Evolutionary conservation across 2,329 filamentous ascomycete genomes (phyloP).

Genomic region (Xylariaceae sp.): DNA sequence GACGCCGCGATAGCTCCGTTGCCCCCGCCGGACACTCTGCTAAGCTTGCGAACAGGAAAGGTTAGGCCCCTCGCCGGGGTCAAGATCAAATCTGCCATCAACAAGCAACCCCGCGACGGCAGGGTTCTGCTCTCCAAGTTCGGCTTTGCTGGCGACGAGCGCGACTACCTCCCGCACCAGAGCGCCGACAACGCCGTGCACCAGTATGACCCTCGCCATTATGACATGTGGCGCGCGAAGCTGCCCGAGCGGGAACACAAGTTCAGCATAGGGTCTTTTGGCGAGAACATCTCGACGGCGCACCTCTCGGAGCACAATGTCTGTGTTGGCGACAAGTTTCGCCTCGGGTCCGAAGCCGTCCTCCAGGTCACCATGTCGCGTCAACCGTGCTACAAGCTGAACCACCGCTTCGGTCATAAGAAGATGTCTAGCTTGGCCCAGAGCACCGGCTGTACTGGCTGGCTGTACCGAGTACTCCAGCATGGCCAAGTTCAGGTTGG

Average conservation of each 20-base stretch:
- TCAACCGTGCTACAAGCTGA: constrained; percentile 60
- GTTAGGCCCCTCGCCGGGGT: constrained; percentile 46
- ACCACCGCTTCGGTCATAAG: constrained; percentile 56
- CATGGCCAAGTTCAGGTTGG: constrained; percentile 47
- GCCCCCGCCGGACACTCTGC: constrained; percentile 36
- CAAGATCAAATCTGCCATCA: constrained; percentile 46
- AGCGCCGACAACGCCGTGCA: constrained; percentile 56
- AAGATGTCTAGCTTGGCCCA: constrained; percentile 52
- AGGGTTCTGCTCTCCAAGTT: constrained; percentile 36
- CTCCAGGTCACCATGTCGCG: constrained; percentile 55
- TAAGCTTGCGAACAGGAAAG: constrained; percentile 48
- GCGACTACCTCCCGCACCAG: constrained; percentile 50
- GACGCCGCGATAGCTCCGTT: constrained; percentile 15
- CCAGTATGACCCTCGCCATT: constrained; percentile 51
- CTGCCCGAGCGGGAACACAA: constrained; percentile 40
- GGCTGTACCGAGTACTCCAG: constrained; percentile 54
- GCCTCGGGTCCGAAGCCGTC: constrained; percentile 36
- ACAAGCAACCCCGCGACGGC: constrained; percentile 38
- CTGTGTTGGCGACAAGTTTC: constrained; percentile 56
- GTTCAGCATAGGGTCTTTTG: constrained; percentile 53
- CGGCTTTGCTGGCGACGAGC: constrained; percentile 53
- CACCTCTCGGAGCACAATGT: constrained; percentile 54
- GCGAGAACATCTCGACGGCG: constrained; percentile 53
- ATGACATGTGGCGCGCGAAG: constrained; percentile 43
- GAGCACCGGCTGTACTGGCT: constrained; percentile 50